Evolutionary conservation across 495 filamentous ascomycete species (phyloP).

Genomic region (Pyrenula massariospora): DNA sequence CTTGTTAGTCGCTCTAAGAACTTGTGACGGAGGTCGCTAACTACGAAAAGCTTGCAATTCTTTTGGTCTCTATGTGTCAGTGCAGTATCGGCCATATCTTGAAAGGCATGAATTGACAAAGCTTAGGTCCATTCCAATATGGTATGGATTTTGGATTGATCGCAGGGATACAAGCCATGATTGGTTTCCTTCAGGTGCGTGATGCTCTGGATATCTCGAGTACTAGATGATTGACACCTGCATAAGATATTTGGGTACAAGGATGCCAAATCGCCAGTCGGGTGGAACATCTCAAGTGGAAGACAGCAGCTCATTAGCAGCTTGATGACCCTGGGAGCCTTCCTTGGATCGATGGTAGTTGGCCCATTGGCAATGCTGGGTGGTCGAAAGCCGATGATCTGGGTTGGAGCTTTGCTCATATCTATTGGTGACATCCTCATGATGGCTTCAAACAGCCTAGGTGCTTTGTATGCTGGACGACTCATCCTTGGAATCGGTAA

Average conservation of each 20-base stretch:
- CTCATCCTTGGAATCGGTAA: constrained; percentile 45
- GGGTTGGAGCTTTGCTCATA: constrained; percentile 35
- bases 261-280: constrained; percentile 24
- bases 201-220: constrained; percentile 3
- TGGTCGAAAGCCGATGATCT: constrained; percentile 35
- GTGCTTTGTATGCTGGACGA: constrained; percentile 41
- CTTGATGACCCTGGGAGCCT: constrained; percentile 50
- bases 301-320: constrained; percentile 26
- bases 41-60: background rate
- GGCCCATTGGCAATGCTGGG: constrained; percentile 36
- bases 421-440: constrained; percentile 41
- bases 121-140: constrained; percentile 42
- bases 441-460: constrained; percentile 41
- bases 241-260: constrained; percentile 14
- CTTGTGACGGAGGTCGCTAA: no score
- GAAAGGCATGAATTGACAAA: background rate
- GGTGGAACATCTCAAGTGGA: constrained; percentile 41
- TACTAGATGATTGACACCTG: background rate
- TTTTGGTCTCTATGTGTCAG: background rate
- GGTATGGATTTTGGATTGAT: constrained; percentile 51
- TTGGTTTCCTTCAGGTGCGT: constrained; percentile 41
- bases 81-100: background rate
- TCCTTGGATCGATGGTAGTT: constrained; percentile 40
- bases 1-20: background rate
- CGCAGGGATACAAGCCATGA: constrained; percentile 50